These are phyloP conservation scores for Penicillium cinerascens DNA, from an alignment of 495 filamentous ascomycete genomes.

Conservation along the genomic window DNA sequence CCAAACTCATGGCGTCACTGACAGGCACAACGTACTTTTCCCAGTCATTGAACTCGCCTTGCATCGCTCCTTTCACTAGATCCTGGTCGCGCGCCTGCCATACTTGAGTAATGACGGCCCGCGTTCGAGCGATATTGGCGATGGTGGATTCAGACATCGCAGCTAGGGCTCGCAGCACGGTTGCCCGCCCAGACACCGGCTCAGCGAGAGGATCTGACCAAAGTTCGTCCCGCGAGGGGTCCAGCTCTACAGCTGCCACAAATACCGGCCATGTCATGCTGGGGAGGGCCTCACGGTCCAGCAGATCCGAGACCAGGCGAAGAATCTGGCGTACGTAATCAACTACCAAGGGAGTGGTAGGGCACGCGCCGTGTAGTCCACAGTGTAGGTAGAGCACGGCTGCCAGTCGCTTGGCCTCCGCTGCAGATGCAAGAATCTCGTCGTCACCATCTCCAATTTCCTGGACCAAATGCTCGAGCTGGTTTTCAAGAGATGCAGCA, in stretches of 20 bases:
- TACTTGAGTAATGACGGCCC: constrained; percentile 40
- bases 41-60: constrained; percentile 36
- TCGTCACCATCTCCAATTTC: constrained; percentile 33
- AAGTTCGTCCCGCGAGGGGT: constrained; percentile 38
- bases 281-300: constrained; percentile 27
- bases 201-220: constrained; percentile 21
- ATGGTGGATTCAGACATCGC: constrained; percentile 41
- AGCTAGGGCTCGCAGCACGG: constrained; percentile 38
- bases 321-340: constrained; percentile 36
- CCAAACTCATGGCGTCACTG: constrained; percentile 41
- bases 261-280: constrained; percentile 46
- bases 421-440: constrained; percentile 27
- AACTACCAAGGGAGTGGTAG: constrained; percentile 35
- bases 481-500: constrained; percentile 27
- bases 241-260: constrained; percentile 43
- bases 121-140: constrained; percentile 39
- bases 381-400: constrained; percentile 43
- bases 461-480: constrained; percentile 35
- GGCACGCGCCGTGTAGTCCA: constrained; percentile 36
- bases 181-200: constrained; percentile 31
- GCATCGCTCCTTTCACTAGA: constrained; percentile 24
- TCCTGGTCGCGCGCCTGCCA: constrained; percentile 44
- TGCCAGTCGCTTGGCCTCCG: constrained; percentile 42
- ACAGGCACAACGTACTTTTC: constrained; percentile 42
- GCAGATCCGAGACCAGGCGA: constrained; percentile 30